Percentiles rank a stretch among this genome's conserved stretches.
These are phyloP conservation scores for Leccinum angustisporum DNA, from an alignment of 1,284 basidiomycete genomes.

Conservation along the genomic window DNA sequence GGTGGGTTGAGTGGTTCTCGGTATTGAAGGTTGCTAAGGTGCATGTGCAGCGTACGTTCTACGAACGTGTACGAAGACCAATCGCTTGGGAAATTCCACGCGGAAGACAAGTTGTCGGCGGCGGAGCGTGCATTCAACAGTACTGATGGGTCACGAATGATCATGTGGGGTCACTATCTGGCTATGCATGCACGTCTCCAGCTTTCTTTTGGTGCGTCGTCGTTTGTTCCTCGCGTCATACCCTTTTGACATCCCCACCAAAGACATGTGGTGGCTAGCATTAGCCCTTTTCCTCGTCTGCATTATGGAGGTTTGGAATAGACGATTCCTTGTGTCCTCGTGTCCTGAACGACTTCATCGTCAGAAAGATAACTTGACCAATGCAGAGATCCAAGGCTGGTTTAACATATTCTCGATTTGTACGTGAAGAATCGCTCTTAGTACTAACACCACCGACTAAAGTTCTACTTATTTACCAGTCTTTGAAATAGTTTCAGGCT, in stretches of 20 bases:
- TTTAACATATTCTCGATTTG: conserved; percentile 80
- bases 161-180: conserved; percentile 76
- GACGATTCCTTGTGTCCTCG: neutral
- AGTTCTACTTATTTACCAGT: conserved; percentile 41
- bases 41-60: conserved; percentile 71
- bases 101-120: conserved; percentile 46
- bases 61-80: conserved; percentile 98
- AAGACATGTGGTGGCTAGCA: conserved; percentile 90
- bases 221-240: neutral
- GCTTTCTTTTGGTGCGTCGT: conserved; percentile 74
- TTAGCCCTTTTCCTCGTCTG: conserved; percentile 80
- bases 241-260: conserved; percentile 5
- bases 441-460: neutral
- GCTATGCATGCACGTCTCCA: conserved; percentile 82
- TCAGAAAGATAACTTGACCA: conserved; percentile 58
- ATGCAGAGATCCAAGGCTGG: conserved; percentile 55
- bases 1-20: conserved; percentile 38
- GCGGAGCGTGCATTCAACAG: conserved; percentile 50
- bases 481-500: conserved; percentile 89
- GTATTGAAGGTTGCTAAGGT: neutral
- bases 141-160: conserved; percentile 46
- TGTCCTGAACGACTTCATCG: conserved; percentile 6
- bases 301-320: conserved; percentile 73
- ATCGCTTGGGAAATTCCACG: conserved; percentile 73
- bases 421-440: conserved; percentile 36